Percentiles rank a stretch among this genome's conserved stretches.
Conservation (phyloP, 164 flowering plant species). For the Saururus chinensis region DNA sequence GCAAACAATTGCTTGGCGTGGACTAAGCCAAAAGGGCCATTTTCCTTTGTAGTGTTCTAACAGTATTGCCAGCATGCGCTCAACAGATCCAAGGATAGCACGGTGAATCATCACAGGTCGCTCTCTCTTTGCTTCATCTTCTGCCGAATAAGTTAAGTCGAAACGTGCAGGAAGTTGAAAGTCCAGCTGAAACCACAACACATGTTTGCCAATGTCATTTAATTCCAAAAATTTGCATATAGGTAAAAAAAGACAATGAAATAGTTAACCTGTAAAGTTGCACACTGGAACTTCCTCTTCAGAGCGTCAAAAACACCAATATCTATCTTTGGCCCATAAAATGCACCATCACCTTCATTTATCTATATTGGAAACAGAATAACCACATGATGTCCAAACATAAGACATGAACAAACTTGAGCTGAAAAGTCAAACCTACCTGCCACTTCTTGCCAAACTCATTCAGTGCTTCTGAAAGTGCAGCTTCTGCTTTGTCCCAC, state of each 20-base stretch:
- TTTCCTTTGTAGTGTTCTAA: slow-evolving; percentile 97
- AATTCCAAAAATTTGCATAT: too few relatives aligned
- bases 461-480: slow-evolving; percentile 72
- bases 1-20: slow-evolving; percentile 96
- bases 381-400: background rate
- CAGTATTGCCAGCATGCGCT: slow-evolving; percentile 94
- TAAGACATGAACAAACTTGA: background rate
- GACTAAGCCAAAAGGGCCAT: slow-evolving; percentile 99
- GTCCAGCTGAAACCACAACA: slow-evolving; percentile 62
- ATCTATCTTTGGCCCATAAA: slow-evolving; percentile 98
- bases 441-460: slow-evolving; percentile 90
- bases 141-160: slow-evolving; percentile 81
- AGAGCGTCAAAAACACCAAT: slow-evolving; percentile 92
- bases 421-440: slow-evolving; percentile 27
- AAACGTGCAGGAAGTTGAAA: slow-evolving; percentile 92
- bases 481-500: slow-evolving; percentile 93
- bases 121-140: slow-evolving; percentile 87
- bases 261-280: slow-evolving; percentile 74
- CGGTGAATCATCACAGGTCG: slow-evolving; percentile 97
- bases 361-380: slow-evolving; percentile 29
- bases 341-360: slow-evolving; percentile 98
- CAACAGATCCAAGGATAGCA: slow-evolving; percentile 94
- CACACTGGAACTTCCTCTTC: slow-evolving; percentile 94
- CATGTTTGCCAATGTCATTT: background rate
- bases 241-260: background rate